Evolutionary conservation across 1,139 yeast species (phyloP), one percentile per base, ranked within the genome.

Genomic region (Geotrichum histeridarum): DNA sequence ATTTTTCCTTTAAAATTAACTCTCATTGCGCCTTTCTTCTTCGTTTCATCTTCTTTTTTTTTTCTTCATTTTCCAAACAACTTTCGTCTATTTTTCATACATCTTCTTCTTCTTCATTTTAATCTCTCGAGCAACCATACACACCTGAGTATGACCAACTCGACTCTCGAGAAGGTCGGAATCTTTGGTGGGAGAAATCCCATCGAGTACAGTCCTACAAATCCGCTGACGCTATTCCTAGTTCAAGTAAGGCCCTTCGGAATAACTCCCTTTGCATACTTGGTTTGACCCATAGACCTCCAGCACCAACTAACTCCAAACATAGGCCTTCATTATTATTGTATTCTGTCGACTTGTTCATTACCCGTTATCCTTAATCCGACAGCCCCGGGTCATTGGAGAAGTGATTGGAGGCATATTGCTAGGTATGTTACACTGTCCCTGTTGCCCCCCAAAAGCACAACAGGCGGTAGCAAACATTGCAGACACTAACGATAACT

Each of bases 351-450:
- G 81, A 53, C 33, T 81, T 4, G 63, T 86, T 5, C 83, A 84
- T 63, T 71, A 74, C 49, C 88, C 90, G 0, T 69, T 86, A 27
- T 73, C 81, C 9, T 75, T 69, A 57, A 64, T 86, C 43, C 81
- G 80, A 60, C 93, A 86, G 66, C 95, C 94, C 0, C 75, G 82
- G 55, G 94, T 86, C 43, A 84, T 86, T 54, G 86, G 90, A 6
- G 94, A 86, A 64, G 93, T 86, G 53, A 74, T 86, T 14, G 76
- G 88, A 0, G 95, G 94, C 17, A 82, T 86, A 49, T 62, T 86
- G 1, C 69, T 86, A 53, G 91, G 91, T 0, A 89, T 89, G 0
- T 17, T 14, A n/a, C 18, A 15, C 7, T 15, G 14, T 37, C 14
- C 42, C 42, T 14, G 42, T 11, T 8, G 42, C 18, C 11, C 6